Evolutionary conservation across 306 rosid genomes (phyloP).

Genomic region (Lathyrus aphaca): DNA sequence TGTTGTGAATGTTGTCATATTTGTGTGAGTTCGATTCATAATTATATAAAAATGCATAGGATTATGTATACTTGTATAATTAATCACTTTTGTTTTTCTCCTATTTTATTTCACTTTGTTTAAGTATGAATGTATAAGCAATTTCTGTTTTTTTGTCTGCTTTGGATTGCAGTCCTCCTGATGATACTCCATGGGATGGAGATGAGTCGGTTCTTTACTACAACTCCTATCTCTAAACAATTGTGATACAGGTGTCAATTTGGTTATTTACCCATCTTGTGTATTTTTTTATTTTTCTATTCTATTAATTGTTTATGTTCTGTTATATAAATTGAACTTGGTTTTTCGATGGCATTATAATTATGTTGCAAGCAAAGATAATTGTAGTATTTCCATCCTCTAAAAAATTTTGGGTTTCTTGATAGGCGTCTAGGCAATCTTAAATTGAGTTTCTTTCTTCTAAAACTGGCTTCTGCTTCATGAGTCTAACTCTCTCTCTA

Average conservation of each 20-base stretch:
- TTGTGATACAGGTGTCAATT: neutral
- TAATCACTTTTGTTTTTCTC: constrained; percentile 35
- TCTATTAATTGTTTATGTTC: too few relatives aligned
- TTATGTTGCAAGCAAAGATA: constrained; percentile 34
- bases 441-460: neutral
- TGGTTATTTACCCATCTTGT: constrained; percentile 1
- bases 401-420: constrained; percentile 28
- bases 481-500: too few relatives aligned
- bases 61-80: constrained; percentile 20
- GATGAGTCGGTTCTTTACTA: constrained; percentile 48
- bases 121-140: constrained; percentile 56
- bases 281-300: neutral
- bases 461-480: neutral
- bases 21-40: constrained; percentile 67
- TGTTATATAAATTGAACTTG: constrained; percentile 10
- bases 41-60: constrained; percentile 29
- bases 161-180: constrained; percentile 68
- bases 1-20: constrained; percentile 98
- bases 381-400: neutral
- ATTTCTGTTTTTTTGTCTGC: constrained; percentile 63
- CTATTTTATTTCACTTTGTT: constrained; percentile 33
- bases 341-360: neutral
- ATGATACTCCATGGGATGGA: constrained; percentile 75
- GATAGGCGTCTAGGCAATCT: constrained; percentile 2
- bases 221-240: neutral